Evolutionary conservation across 805 yeast genomes (phyloP).

Genomic region (Millerago galiae): DNA sequence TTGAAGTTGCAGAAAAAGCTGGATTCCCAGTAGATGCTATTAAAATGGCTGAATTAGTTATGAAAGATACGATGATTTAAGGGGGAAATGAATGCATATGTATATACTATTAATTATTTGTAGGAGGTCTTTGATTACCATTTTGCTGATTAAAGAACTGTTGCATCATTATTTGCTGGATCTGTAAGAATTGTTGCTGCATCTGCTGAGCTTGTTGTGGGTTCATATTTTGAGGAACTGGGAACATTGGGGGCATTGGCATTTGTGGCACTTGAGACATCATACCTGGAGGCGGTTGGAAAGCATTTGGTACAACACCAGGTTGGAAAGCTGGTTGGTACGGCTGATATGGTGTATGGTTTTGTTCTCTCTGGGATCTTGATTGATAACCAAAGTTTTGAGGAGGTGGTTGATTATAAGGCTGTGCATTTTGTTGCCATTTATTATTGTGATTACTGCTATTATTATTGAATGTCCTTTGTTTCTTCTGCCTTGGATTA

Average conservation of each 20-base stretch:
- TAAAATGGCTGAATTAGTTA: conserved; percentile 70
- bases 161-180: conserved; percentile 24
- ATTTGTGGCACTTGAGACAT: conserved; percentile 8
- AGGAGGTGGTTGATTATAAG: neutral
- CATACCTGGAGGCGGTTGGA: conserved; percentile 16
- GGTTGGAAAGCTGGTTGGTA: neutral
- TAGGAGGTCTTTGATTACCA: conserved; percentile 1
- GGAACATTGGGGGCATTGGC: conserved; percentile 13
- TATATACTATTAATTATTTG: neutral
- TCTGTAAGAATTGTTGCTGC: conserved; percentile 27
- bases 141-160: conserved; percentile 13
- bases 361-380: conserved; percentile 22
- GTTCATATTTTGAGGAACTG: conserved; percentile 23
- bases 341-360: neutral
- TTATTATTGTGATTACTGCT: neutral
- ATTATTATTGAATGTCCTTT: neutral
- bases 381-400: conserved; percentile 14
- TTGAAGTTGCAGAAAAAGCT: conserved; percentile 92
- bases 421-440: neutral
- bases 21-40: conserved; percentile 85
- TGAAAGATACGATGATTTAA: conserved; percentile 22
- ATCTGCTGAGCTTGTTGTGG: conserved; percentile 22
- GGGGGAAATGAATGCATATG: neutral
- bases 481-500: conserved; percentile 1
- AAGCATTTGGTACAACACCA: conserved; percentile 9